A percentile compares a stretch with the other conserved stretches of the same genome.
Conservation (phyloP, 2,329 filamentous ascomycete genomes). For the Colletotrichum graminicola region DNA sequence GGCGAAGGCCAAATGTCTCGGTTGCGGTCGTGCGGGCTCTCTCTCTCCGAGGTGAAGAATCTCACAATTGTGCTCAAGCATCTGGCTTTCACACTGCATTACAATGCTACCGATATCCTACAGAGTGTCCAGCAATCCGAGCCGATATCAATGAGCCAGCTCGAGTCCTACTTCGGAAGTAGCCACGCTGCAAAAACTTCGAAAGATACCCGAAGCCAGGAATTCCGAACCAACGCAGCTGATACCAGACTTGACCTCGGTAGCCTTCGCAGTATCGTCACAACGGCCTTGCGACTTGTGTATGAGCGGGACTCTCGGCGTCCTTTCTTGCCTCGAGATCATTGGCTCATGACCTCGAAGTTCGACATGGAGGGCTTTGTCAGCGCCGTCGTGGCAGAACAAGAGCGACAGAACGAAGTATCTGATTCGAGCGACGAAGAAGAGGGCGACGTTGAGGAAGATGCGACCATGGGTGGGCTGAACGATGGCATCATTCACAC, state of each 20-base stretch:
- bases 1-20: conserved; percentile 55
- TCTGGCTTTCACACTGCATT: conserved; percentile 88
- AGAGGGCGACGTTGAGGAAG: conserved; percentile 47
- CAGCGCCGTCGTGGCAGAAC: conserved; percentile 86
- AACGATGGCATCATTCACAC: conserved; percentile 47
- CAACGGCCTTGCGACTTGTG: conserved; percentile 84
- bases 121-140: conserved; percentile 42
- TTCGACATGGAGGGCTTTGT: conserved; percentile 94
- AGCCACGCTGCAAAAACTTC: conserved; percentile 3
- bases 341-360: conserved; percentile 92
- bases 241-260: conserved; percentile 71
- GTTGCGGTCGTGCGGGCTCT: conserved; percentile 75
- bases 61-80: conserved; percentile 91
- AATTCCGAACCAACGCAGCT: conserved; percentile 19
- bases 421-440: conserved; percentile 55
- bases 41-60: conserved; percentile 76
- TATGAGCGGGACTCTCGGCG: conserved; percentile 94
- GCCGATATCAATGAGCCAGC: conserved; percentile 26
- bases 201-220: conserved; percentile 19
- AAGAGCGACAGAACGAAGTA: conserved; percentile 76
- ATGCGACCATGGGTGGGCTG: conserved; percentile 41
- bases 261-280: conserved; percentile 84
- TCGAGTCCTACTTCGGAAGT: conserved; percentile 39
- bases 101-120: conserved; percentile 76
- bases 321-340: conserved; percentile 82